A percentile compares a stretch with the other conserved stretches of the same genome.
phyloP scores from a whole-genome alignment of 352 stramenopile species.

The Blastocystis sp. region DNA sequence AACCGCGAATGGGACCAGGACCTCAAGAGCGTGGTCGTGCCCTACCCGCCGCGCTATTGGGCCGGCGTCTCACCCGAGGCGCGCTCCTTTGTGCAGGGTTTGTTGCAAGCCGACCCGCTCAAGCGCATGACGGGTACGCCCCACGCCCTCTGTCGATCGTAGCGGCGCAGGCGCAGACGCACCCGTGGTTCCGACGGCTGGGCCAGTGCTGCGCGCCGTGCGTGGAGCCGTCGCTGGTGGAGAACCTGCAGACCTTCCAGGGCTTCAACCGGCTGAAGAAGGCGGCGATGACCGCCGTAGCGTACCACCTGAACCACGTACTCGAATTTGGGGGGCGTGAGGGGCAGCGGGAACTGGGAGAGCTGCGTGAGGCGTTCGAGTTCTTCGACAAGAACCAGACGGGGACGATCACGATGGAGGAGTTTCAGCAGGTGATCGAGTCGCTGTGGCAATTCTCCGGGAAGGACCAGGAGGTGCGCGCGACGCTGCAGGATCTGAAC shows the following conservation, averaged over 20 bases:
- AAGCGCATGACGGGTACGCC: conserved; percentile 15
- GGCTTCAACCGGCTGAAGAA: conserved; percentile 46
- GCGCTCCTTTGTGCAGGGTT: conserved; percentile 18
- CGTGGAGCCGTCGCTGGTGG: background rate
- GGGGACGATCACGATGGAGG: conserved; percentile 48
- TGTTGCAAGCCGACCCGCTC: conserved; percentile 31
- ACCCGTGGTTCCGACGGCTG: conserved; percentile 10
- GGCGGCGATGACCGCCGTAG: conserved; percentile 48
- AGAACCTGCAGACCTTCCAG: conserved; percentile 51
- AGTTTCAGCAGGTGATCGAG: conserved; percentile 44
- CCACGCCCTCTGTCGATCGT: background rate
- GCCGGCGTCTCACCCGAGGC: background rate
- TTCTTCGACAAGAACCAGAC: conserved; percentile 46
- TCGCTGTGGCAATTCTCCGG: conserved; percentile 21
- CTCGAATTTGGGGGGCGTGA: background rate
- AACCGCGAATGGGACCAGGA: background rate
- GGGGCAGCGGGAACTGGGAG: background rate
- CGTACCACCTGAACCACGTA: conserved; percentile 58
- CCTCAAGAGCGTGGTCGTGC: background rate
- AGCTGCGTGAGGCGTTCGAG: conserved; percentile 19
- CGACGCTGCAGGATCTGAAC: background rate
- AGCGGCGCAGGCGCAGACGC: conserved; percentile 37
- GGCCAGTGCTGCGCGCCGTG: background rate
- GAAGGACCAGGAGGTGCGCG: background rate
- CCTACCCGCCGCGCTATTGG: conserved; percentile 39